phyloP scores from a whole-genome alignment of 768 basidiomycete genomes.

The Russula vinacea region DNA sequence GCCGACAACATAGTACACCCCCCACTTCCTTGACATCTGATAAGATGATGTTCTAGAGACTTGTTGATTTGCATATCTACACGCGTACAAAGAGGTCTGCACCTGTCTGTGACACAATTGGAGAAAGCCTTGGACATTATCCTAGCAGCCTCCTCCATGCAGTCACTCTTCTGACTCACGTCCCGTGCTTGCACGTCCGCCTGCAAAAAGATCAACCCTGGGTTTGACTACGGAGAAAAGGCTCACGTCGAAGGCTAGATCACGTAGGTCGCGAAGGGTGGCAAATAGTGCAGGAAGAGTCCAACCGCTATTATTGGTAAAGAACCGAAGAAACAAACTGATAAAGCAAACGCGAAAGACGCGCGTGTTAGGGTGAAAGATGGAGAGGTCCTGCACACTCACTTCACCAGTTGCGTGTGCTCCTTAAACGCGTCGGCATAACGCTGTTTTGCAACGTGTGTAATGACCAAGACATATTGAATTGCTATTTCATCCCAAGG shows the following conservation, averaged over 20 bases:
- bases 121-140: constrained; percentile 88
- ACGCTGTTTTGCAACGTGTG: constrained; percentile 63
- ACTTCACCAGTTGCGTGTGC: constrained; percentile 73
- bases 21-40: constrained; percentile 80
- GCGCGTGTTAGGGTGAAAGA: neutral
- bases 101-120: constrained; percentile 83
- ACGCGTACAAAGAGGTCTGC: constrained; percentile 24
- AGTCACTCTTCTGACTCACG: constrained; percentile 55
- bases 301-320: constrained; percentile 83
- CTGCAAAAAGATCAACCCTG: constrained; percentile 9
- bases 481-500: constrained; percentile 89
- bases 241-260: constrained; percentile 79
- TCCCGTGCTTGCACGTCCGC: constrained; percentile 34
- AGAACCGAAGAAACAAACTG: constrained; percentile 74
- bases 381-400: constrained; percentile 37
- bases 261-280: constrained; percentile 74
- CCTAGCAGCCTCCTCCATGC: constrained; percentile 84
- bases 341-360: constrained; percentile 10
- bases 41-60: constrained; percentile 59
- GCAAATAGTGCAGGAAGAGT: constrained; percentile 80
- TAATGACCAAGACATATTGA: constrained; percentile 74
- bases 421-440: constrained; percentile 76
- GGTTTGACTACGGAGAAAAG: neutral
- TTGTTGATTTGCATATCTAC: constrained; percentile 1
- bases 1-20: constrained; percentile 88